phyloP scores from a whole-genome alignment of 768 basidiomycete species.

The Calocybe indica region DNA sequence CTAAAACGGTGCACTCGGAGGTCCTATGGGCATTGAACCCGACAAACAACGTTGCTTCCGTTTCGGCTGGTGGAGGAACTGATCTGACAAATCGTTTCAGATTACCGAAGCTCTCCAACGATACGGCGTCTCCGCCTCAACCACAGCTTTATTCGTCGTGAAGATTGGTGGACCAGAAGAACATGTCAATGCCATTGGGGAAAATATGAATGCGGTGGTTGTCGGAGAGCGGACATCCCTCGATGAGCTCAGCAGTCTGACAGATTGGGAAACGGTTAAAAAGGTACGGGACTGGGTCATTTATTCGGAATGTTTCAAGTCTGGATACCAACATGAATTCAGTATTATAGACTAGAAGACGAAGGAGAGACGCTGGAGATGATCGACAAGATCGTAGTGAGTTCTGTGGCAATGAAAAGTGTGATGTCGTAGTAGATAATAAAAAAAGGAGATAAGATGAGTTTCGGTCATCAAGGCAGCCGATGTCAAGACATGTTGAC shows the following conservation, averaged over 20 bases:
- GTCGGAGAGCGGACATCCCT: conserved; percentile 50
- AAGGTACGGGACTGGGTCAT: conserved; percentile 45
- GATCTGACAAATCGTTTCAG: conserved; percentile 28
- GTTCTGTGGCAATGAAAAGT: conserved; percentile 76
- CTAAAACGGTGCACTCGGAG: conserved; percentile 89
- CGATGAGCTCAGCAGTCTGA: conserved; percentile 34
- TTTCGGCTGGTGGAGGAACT: not conserved
- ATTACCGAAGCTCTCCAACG: conserved; percentile 85
- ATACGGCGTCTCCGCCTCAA: conserved; percentile 74
- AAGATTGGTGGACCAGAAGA: conserved; percentile 43
- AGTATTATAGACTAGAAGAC: conserved; percentile 69
- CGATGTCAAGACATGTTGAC: too few species aligned
- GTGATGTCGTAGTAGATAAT: conserved; percentile 33
- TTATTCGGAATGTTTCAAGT: not conserved
- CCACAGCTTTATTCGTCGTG: conserved; percentile 65
- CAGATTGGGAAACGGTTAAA: conserved; percentile 69
- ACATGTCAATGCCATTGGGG: conserved; percentile 31
- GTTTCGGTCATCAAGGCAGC: too few species aligned
- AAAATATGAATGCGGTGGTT: conserved; percentile 53
- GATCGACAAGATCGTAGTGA: conserved; percentile 67
- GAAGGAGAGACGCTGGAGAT: conserved; percentile 37
- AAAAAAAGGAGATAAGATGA: too few species aligned
- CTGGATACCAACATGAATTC: not conserved
- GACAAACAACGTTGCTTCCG: conserved; percentile 63
- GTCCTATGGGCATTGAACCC: conserved; percentile 85